Conservation (phyloP, 768 basidiomycete species). For the Hemileccinum impolitum region DNA sequence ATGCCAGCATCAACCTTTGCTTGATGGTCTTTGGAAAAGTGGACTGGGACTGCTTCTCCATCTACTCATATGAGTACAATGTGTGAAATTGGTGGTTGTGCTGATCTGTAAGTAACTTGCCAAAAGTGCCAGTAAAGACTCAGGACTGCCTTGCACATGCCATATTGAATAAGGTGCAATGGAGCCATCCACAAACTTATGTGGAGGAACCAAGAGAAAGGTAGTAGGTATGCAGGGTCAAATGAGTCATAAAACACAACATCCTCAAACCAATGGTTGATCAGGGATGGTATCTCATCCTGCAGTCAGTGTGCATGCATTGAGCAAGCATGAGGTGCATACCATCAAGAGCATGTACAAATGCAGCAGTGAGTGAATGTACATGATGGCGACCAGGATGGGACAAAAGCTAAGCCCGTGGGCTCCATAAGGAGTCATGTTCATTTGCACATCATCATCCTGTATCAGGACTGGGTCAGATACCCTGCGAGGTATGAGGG, state of each 20-base stretch:
- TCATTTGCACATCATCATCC: not conserved
- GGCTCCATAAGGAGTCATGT: constrained; percentile 2
- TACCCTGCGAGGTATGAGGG: not conserved
- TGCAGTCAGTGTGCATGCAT: not conserved
- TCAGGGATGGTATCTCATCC: constrained; percentile 17
- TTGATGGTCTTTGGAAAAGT: constrained; percentile 2
- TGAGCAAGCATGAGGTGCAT: not conserved
- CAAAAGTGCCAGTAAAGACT: not conserved
- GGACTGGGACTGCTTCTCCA: constrained; percentile 11
- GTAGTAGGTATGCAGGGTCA: not conserved
- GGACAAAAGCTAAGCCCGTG: constrained; percentile 23
- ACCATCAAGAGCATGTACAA: constrained; percentile 26
- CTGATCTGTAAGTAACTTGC: not conserved
- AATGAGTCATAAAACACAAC: constrained; percentile 11
- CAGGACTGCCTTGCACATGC: not conserved
- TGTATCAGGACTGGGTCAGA: constrained; percentile 2
- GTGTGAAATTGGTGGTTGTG: constrained; percentile 5
- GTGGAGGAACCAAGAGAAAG: constrained; percentile 1
- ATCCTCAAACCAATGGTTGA: constrained; percentile 21
- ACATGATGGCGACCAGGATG: constrained; percentile 9
- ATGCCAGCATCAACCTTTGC: not conserved
- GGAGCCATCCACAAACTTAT: constrained; percentile 5
- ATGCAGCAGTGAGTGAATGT: constrained; percentile 15
- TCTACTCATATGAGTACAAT: constrained; percentile 16
- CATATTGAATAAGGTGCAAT: constrained; percentile 4